These are phyloP conservation scores for Diutina catenulata DNA, from an alignment of 1,139 yeast genomes.

Conservation along the genomic window DNA sequence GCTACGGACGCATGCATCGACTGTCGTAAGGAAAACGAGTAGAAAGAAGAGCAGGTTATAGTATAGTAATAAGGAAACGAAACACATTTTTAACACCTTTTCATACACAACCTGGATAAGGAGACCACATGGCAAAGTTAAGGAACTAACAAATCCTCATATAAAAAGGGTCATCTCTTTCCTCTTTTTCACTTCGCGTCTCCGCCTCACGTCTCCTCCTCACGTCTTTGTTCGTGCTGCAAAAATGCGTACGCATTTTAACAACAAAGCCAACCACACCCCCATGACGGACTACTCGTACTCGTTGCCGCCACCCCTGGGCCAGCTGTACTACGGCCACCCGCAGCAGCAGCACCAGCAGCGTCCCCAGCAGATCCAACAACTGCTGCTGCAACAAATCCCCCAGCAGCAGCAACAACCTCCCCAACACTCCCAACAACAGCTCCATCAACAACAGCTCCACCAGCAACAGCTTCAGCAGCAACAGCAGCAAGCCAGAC, in stretches of 20 bases:
- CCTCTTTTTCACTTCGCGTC: no score
- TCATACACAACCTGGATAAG: not conserved
- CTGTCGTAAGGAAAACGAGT: not conserved
- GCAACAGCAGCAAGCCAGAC: not conserved
- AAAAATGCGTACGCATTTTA: no score
- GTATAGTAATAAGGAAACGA: no score
- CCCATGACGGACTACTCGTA: constrained; percentile 2
- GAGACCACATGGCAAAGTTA: no score
- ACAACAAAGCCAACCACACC: not conserved
- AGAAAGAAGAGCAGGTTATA: no score
- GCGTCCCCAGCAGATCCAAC: not conserved
- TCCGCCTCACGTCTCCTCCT: no score
- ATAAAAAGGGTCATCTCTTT: no score
- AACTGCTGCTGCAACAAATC: not conserved
- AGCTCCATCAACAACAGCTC: not conserved
- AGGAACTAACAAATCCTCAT: no score
- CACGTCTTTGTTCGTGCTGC: no score
- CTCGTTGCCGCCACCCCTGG: not conserved
- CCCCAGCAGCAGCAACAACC: not conserved
- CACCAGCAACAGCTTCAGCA: not conserved
- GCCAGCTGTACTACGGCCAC: constrained; percentile 3
- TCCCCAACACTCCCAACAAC: not conserved
- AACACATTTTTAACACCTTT: no score
- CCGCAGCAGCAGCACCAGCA: not conserved
- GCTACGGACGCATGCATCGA: not conserved